Conservation (phyloP, 345 rosid species). For the Barbarea vulgaris region DNA sequence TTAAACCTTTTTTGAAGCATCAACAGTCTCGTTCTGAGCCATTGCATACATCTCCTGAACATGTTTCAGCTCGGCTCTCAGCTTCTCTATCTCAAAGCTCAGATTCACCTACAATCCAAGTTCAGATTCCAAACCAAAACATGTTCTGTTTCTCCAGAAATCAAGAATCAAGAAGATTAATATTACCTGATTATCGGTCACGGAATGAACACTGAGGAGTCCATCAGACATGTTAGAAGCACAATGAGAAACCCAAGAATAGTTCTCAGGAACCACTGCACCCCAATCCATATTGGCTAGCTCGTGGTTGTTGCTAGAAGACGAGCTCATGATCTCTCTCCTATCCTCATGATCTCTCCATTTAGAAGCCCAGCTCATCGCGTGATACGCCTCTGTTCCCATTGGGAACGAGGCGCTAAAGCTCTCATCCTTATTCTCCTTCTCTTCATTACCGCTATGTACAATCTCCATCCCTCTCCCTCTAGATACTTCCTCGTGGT, state of each 20-base stretch:
- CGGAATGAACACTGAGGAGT: constrained; percentile 44
- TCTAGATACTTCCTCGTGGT: constrained; percentile 22
- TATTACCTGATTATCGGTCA: constrained; percentile 54
- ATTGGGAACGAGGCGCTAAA: constrained; percentile 39
- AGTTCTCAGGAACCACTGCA: constrained; percentile 49
- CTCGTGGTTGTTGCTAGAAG: constrained; percentile 46
- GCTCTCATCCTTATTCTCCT: constrained; percentile 26
- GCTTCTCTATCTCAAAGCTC: constrained; percentile 85
- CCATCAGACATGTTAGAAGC: constrained; percentile 58
- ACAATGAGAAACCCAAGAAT: constrained; percentile 55
- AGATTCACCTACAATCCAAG: constrained; percentile 52
- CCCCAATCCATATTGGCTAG: constrained; percentile 44
- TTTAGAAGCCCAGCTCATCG: constrained; percentile 38
- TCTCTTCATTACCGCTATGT: constrained; percentile 21
- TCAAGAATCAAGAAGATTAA: background rate
- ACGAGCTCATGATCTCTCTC: constrained; percentile 44
- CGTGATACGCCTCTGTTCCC: constrained; percentile 38
- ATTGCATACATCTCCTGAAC: constrained; percentile 73
- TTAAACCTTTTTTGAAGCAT: constrained; percentile 77
- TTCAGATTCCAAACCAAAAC: background rate
- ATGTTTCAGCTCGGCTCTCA: constrained; percentile 80
- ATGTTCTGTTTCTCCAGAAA: background rate
- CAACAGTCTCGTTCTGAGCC: constrained; percentile 77
- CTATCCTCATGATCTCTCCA: constrained; percentile 51
- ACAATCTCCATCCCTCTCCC: constrained; percentile 32